These are phyloP conservation scores for Amphichorda felina DNA, from an alignment of 2,329 filamentous ascomycete species.

Conservation along the genomic window DNA sequence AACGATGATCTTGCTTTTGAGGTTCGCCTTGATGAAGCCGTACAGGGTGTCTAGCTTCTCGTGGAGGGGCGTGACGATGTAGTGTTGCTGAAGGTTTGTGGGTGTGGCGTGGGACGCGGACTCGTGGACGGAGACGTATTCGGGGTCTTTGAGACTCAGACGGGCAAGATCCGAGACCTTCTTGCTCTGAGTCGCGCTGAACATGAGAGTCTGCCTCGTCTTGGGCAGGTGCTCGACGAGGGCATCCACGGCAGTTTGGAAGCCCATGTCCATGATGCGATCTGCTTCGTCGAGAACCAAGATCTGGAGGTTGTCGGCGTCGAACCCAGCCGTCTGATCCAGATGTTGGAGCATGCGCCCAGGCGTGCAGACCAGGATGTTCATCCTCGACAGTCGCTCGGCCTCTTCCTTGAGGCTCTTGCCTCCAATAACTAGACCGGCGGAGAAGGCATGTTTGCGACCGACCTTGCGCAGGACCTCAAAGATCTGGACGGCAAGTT, in stretches of 20 bases:
- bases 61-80: constrained; percentile 71
- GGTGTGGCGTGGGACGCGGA: constrained; percentile 71
- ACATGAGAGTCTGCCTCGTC: constrained; percentile 80
- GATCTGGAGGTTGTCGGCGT: constrained; percentile 83
- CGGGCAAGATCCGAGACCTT: constrained; percentile 86
- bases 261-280: constrained; percentile 96
- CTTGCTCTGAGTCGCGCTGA: constrained; percentile 93
- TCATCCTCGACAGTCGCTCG: constrained; percentile 80
- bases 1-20: constrained; percentile 90
- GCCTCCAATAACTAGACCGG: constrained; percentile 85
- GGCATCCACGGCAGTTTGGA: constrained; percentile 80
- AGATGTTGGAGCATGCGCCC: constrained; percentile 92
- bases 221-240: constrained; percentile 84
- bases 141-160: constrained; percentile 76
- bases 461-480: constrained; percentile 87
- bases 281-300: constrained; percentile 93
- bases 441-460: constrained; percentile 79
- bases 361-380: constrained; percentile 91
- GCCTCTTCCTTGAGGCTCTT: constrained; percentile 82
- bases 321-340: constrained; percentile 83
- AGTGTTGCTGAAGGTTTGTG: constrained; percentile 76
- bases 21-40: constrained; percentile 81
- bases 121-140: constrained; percentile 93
- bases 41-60: constrained; percentile 89
- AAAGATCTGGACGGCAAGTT: constrained; percentile 94